Base-by-base conservation (phyloP, 345 rosid genomes). In the Draba incana region DNA sequence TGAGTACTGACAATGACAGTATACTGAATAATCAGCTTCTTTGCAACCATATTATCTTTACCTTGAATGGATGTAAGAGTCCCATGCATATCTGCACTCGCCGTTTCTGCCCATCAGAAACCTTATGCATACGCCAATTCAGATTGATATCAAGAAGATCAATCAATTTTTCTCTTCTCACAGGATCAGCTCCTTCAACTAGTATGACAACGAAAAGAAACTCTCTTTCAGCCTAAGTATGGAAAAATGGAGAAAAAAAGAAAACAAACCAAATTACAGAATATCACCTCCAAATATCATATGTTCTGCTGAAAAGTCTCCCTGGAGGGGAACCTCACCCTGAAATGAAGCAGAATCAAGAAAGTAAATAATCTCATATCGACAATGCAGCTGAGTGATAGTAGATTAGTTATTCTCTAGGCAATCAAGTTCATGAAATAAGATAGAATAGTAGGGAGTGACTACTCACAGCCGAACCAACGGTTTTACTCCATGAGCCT, bases 81-180 rank as follows among this genome's bases (percentile, higher is more conserved):
- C 97, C 99, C 97, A 94, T 86, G 73, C 99, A 94, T 16, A 94
- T 94, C 64, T 94, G 99, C 66, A 94, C 99, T 23, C 99, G 85
- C 6, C 99, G 95, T 6, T 90, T 84, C 72, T 94, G 99, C 20
- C 99, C 99, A 76, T 94, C 99, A 55, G 99, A 94, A 27, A 89
- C 99, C 75, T 94, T 94, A 70, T 94, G 99, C 99, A 91, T 94
- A 72, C 97, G 89, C 99, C 99, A 91, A 57, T 83, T 83, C 41
- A 94, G 78, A 77, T 91, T 91, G 37, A 94, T 91, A 68, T 91
- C 99, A 75, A 94, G 99, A 72, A 94, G 87, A 51, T 91, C 97
- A 75, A 91, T 91, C 75, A 94, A 74, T 73, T 72, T 86, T 8
- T 86, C 95, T 80, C 97, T 88, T 85, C 99, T 84, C 41, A 20